Evolutionary conservation across 1,139 yeast species (phyloP), one percentile per base, ranked within the genome.

Genomic region (Saccharomyces hybrid): DNA sequence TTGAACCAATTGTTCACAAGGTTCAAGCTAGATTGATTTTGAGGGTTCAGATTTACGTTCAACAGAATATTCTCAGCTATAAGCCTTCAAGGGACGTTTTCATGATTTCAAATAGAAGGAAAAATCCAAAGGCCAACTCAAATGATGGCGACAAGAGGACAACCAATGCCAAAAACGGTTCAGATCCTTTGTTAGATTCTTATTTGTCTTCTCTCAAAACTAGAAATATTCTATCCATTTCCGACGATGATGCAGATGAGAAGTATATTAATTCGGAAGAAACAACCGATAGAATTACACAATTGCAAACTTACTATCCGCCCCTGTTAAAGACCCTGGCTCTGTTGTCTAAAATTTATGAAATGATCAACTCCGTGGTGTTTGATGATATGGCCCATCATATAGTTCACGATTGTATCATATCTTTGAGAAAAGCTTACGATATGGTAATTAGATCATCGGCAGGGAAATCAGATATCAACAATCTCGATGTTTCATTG

Each of bases 371-470:
- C 60, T 81, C 86, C 1, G 75, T 80, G 8, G 88, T 90, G 1
- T 91, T 91, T 71, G 96, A 90, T 65, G 96, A 89, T 65, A 72
- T 91, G 59, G 96, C 97, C 0, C 96, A 90, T 68, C 82, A 86
- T 54, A 83, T 89, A 56, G 88, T 91, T 4, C 96, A 88, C 66
- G 81, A 86, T 50, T 86, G 95, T 63, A 78, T 91, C 44, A 68
- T 73, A 52, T 86, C 82, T 31, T 76, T 78, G 68, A 79, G 73
- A 68, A 75, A 65, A 63, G 88, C 87, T 6, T 80, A 78, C 60
- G 73, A 68, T 1, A 57, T 72, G 58, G 71, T 31, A 31, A 31
- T 78, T 57, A 59, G 73, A 70, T 52, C 71, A 54, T 63, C 77
- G 53, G 24, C 75, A 49, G 21, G 48, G 19, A 14, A 42, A 48